These are phyloP conservation scores for Sclerotinia spermophila DNA, from an alignment of 2,329 filamentous ascomycete species.

Conservation along the genomic window DNA sequence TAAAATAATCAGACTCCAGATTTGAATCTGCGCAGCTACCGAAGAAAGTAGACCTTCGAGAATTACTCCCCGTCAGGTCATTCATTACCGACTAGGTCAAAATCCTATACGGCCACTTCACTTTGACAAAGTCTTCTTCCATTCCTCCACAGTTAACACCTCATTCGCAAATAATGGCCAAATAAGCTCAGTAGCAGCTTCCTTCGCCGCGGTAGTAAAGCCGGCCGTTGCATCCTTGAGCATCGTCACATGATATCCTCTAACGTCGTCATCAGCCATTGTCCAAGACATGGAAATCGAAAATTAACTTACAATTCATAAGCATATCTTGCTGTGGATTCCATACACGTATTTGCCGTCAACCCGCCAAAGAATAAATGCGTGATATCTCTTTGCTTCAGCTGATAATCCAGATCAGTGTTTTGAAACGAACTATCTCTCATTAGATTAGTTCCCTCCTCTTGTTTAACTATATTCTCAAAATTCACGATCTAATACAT, in stretches of 20 bases:
- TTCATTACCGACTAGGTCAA: not conserved
- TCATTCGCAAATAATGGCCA: constrained; percentile 34
- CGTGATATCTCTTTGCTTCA: constrained; percentile 37
- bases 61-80: not conserved
- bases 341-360: constrained; percentile 38
- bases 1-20: not conserved
- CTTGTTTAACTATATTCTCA: too few relatives aligned
- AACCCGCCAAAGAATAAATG: constrained; percentile 37
- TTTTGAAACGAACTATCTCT: constrained; percentile 35
- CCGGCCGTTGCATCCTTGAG: constrained; percentile 34
- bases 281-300: not conserved
- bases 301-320: constrained; percentile 31
- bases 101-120: not conserved
- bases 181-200: constrained; percentile 32
- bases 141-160: constrained; percentile 30
- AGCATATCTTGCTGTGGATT: constrained; percentile 39
- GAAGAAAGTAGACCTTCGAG: not conserved
- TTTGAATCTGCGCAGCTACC: not conserved
- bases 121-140: constrained; percentile 25
- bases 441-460: not conserved
- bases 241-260: constrained; percentile 32
- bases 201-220: constrained; percentile 26
- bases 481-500: not conserved
- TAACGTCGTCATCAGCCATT: constrained; percentile 7
- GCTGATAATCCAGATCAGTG: constrained; percentile 39